Base-by-base conservation (phyloP, 2,329 filamentous ascomycete genomes). In the Endothia cerciana region DNA sequence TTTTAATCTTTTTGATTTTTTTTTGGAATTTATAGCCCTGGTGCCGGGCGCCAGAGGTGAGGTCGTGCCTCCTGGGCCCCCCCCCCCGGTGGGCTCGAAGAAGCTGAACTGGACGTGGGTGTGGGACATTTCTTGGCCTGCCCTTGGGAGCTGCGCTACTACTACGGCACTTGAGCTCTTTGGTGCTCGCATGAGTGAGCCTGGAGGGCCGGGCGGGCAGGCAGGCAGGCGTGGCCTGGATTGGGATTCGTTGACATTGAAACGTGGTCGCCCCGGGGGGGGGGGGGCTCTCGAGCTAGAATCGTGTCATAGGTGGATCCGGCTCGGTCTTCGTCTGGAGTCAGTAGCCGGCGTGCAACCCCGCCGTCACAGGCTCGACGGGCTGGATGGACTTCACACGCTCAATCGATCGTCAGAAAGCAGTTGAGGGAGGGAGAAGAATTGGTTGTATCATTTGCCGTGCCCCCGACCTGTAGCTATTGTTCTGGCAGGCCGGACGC, bases 371-470 rank as follows among this genome's bases (percentile, higher is more conserved):
- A 51, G 47, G 22, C 10, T 5, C 13, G 11, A 17, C 22, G 10
- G 33, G 45, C 45, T 25, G 45, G 25, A 25, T 8, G 33, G 33
- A 36, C 45, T 25, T 11, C 4, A 28, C 4, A 25, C 1, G 22
- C 45, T 5, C 45, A n/a, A n/a, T 3, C n/a, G 41, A 45, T 56
- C 17, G 15, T 38, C 51, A 55, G 6, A 19, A 40, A 11, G n/a
- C 36, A 4, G 3, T 15, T 55, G 30, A 22, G 8, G 19, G 6
- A 30, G 58, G 47, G 60, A 55, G 63, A 55, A 65, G 63, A 62
- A 62, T 65, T 56, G 38, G 41, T 65, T 62, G 40, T 60, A 65
- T 65, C 60, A 59, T 45, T 57, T 65, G 62, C 55, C 40, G 53
- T 47, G n/a, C 40, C 45, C n/a, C 63, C 63, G 40, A 38, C 51